Evolutionary conservation across 345 rosid species (phyloP), one percentile per base, ranked within the genome.

Genomic region (Salix caprea): DNA sequence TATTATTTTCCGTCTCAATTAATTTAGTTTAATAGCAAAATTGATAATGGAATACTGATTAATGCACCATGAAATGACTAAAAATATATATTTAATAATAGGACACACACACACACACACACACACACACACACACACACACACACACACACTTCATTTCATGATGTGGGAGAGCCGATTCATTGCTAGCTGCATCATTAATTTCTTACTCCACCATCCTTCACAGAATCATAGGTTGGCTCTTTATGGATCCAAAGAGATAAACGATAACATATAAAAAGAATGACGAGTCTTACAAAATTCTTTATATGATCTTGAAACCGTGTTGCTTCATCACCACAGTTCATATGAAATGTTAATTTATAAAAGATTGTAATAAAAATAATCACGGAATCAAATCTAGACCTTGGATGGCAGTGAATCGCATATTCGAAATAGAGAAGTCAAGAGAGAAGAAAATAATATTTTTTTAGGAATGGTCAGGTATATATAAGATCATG

Each of bases 161-260:
- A 16, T 32, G 15, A 12, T 42, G 39, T 58, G 26, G 69, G 23
- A 75, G 76, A 42, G 83, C 76, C 76, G 42, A 14, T 40, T 40
- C 0, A 40, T 40, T 40, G 44, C 44, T 70, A 26, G 71, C 69
- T 71, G 18, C 21, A 30, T 58, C 67, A 36, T 24, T 65, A 64
- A 5, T 26, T 64, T 26, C 67, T 37, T 24, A 12, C 67, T 64
- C 34, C 67, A 34, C 37, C 37, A 34, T 34, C 37, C 37, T 34
- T 34, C 37, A 1, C 34, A 64, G 12, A 12, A 26, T 64, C 32
- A 64, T 28, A 15, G 18, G 32, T 30, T 65, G 37, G 30, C 68
- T 65, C 68, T 65, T 65, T 65, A 30, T 30, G 12, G 36, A 24
- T 65, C 36, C 68, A 24, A 14, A 13, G 19, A 30, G 68, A 65